A percentile compares a stretch with the other conserved stretches of the same genome.
phyloP scores from a whole-genome alignment of 2,329 filamentous ascomycete species.

The Monosporascus sp. region DNA sequence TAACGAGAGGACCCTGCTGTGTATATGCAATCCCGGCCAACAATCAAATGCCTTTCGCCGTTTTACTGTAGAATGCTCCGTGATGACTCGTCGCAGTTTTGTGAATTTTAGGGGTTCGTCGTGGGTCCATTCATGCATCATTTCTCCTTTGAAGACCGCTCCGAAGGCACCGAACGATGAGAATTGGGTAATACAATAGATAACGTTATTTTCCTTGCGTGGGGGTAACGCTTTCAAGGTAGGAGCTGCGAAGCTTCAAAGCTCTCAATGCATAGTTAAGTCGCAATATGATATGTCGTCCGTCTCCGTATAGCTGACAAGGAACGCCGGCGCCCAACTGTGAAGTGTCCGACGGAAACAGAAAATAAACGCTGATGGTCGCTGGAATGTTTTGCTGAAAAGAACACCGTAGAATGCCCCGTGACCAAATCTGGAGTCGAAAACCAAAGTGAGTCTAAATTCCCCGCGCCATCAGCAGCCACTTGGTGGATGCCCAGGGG shows the following conservation, averaged over 20 bases:
- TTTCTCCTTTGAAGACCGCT: neutral
- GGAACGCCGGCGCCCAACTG: conserved; percentile 11
- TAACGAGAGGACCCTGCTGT: neutral
- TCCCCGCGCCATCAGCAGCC: conserved; percentile 19
- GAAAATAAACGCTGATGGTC: conserved; percentile 21
- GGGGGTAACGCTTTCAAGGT: neutral
- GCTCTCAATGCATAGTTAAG: neutral
- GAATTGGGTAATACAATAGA: neutral
- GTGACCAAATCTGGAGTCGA: conserved; percentile 19
- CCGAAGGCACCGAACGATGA: neutral
- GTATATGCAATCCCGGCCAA: neutral
- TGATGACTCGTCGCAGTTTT: neutral
- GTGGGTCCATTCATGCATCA: neutral
- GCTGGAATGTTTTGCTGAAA: conserved; percentile 10
- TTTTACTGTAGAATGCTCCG: neutral
- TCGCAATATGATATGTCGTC: conserved; percentile 2
- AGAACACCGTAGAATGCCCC: conserved; percentile 24
- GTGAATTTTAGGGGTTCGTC: neutral
- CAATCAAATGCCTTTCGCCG: neutral
- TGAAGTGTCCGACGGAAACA: conserved; percentile 6
- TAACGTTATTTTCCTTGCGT: neutral
- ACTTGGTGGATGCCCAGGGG: conserved; percentile 17
- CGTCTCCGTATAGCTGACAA: conserved; percentile 1
- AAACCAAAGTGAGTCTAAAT: conserved; percentile 23
- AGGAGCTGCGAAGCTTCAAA: neutral